phyloP scores from a whole-genome alignment of 2,329 filamentous ascomycete genomes.

The Colletotrichum sp. region DNA sequence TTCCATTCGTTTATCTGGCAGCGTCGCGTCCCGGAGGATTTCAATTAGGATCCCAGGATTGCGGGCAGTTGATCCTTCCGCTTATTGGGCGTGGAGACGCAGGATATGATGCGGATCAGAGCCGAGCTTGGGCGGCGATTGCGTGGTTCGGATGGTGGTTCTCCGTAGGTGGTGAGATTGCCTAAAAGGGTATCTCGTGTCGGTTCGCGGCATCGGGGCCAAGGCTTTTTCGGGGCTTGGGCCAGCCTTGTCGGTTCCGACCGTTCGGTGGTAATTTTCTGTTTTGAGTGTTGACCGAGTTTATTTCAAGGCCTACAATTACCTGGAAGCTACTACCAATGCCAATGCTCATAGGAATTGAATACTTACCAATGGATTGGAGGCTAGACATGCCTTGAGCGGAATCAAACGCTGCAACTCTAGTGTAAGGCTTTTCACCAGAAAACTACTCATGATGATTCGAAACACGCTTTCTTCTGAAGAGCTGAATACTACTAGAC shows the following conservation, averaged over 20 bases:
- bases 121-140: background rate
- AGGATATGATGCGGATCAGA: background rate
- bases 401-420: too few species aligned
- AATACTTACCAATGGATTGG: too few species aligned
- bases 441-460: background rate
- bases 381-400: too few species aligned
- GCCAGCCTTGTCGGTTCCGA: background rate
- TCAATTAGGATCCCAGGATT: background rate
- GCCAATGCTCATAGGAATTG: too few species aligned
- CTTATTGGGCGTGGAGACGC: background rate
- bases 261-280: background rate
- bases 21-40: background rate
- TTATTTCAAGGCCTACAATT: background rate
- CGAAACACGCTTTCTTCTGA: background rate
- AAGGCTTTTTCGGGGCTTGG: background rate
- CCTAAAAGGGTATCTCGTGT: background rate
- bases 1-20: background rate
- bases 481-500: background rate
- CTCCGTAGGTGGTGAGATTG: background rate
- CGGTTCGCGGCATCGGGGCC: background rate
- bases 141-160: background rate
- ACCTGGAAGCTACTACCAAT: too few species aligned
- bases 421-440: fast-evolving
- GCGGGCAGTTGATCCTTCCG: background rate
- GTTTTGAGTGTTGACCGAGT: background rate